phyloP scores from a whole-genome alignment of 805 yeast species.

The Dipodascus geniculatus region DNA sequence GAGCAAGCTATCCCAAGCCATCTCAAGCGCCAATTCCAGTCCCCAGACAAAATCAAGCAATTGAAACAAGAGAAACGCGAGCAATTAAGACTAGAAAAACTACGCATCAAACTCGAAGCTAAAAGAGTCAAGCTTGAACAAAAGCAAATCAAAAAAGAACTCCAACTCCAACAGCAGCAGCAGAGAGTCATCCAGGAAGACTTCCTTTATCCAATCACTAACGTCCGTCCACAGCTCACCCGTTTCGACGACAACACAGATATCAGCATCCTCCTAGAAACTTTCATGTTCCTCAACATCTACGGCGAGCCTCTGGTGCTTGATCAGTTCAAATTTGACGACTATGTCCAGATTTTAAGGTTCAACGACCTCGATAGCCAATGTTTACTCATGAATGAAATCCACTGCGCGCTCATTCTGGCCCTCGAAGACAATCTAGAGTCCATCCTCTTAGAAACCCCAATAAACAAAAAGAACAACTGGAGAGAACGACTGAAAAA shows the following conservation, averaged over 20 bases:
- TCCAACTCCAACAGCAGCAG: conserved; percentile 9
- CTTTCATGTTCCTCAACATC: conserved; percentile 66
- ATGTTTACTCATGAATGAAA: conserved; percentile 48
- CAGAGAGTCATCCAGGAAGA: conserved; percentile 5
- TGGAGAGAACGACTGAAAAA: conserved; percentile 75
- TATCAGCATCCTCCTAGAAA: conserved; percentile 34
- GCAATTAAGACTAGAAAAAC: conserved; percentile 6
- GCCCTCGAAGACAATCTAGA: conserved; percentile 26
- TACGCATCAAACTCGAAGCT: conserved; percentile 1
- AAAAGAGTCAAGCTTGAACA: conserved; percentile 7
- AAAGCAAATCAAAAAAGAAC: conserved; percentile 10
- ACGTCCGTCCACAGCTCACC: not conserved
- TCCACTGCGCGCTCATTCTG: conserved; percentile 54
- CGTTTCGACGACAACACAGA: conserved; percentile 3
- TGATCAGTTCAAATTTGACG: conserved; percentile 75
- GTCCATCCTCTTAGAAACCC: conserved; percentile 23
- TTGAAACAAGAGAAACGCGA: conserved; percentile 7
- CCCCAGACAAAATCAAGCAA: conserved; percentile 26
- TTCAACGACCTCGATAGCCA: conserved; percentile 35
- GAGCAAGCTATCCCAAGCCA: conserved; percentile 22
- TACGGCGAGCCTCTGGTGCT: conserved; percentile 51
- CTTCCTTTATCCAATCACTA: conserved; percentile 1
- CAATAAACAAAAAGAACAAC: conserved; percentile 15
- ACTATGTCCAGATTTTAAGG: conserved; percentile 46
- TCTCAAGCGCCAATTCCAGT: conserved; percentile 9